Evolutionary conservation across 139 green algal species (phyloP), one percentile per base, ranked within the genome.

Genomic region (Coelastrella sp.): DNA sequence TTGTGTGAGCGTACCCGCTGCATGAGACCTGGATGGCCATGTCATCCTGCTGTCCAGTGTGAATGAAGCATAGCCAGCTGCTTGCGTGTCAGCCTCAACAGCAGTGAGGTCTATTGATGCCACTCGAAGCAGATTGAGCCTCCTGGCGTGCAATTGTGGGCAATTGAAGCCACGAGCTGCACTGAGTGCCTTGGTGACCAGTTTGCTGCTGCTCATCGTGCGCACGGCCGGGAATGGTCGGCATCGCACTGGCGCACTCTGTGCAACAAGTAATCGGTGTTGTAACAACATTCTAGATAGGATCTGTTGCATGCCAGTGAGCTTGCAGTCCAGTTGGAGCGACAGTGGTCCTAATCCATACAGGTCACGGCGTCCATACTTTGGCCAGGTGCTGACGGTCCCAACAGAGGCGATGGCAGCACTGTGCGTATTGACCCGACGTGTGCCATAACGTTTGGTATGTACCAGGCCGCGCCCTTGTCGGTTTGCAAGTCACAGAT

Each of bases 21-120:
- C 81, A 75, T 93, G 85, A 7, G 69, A 88, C 41, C 92, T 86
- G 5, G 74, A 79, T 8, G 93, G 92, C 93, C 93, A 97, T 17
- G 69, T 87, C 72, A 94, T 86, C 35, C 82, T 64, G 63, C 50
- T 43, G 43, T 82, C 82, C 35, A 82, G 53, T 38, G 69, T 59
- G 50, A 81, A 60, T 51, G 71, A 57, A 27, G 79, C 21, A 38
- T 63, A 45, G 66, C 76, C 74, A 35, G 37, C 40, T 73, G 60
- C 84, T 37, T 62, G 51, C 15, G 9, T 60, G 6, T 41, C 63
- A 64, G 50, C 62, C 30, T 75, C 78, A 21, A 84, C 4, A 23
- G 25, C 59, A 5, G 59, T 53, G 6, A 8, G 25, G 25, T 77
- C 62, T 6, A 63, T 40, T 9, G 78, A 40, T 38, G 78, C 60